Evolutionary conservation across 2,329 filamentous ascomycete genomes (phyloP).

Genomic region (Thelonectria discophora): DNA sequence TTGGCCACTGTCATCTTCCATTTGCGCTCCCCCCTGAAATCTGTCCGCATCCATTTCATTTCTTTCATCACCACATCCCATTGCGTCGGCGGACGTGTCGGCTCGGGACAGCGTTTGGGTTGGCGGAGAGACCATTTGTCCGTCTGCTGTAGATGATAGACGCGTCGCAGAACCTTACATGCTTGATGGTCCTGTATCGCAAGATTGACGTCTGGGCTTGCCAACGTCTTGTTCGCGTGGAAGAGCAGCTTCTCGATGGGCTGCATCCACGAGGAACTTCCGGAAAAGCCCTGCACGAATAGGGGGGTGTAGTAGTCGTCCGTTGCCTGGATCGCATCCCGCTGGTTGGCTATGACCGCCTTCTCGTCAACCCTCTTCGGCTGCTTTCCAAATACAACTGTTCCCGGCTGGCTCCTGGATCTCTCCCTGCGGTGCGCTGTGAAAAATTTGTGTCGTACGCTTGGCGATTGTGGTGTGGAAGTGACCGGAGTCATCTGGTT

Average conservation of each 20-base stretch:
- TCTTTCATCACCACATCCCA: slow-evolving; percentile 89
- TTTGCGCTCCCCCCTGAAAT: slow-evolving; percentile 92
- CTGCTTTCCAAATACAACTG: slow-evolving; percentile 81
- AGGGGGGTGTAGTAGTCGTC: slow-evolving; percentile 73
- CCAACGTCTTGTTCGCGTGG: slow-evolving; percentile 88
- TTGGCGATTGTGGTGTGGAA: slow-evolving; percentile 55
- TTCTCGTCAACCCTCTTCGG: slow-evolving; percentile 60
- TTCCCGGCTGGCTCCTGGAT: slow-evolving; percentile 73
- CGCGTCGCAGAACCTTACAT: slow-evolving; percentile 82
- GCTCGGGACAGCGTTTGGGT: slow-evolving; percentile 84
- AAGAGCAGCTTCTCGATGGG: slow-evolving; percentile 76
- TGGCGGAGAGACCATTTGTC: slow-evolving; percentile 95
- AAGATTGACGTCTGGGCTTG: slow-evolving; percentile 83
- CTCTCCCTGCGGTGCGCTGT: slow-evolving; percentile 60
- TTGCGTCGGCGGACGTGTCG: slow-evolving; percentile 78
- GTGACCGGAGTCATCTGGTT: slow-evolving; percentile 53
- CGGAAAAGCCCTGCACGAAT: slow-evolving; percentile 66
- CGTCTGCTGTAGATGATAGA: slow-evolving; percentile 89
- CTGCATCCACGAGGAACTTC: slow-evolving; percentile 67
- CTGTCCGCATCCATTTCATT: slow-evolving; percentile 98
- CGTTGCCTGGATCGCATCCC: slow-evolving; percentile 55
- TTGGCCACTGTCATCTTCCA: slow-evolving; percentile 88
- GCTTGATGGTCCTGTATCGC: slow-evolving; percentile 88
- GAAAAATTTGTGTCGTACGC: slow-evolving; percentile 41
- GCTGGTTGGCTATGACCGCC: slow-evolving; percentile 51